Conservation (phyloP, 2,329 filamentous ascomycete genomes). For the Colletotrichum scovillei region DNA sequence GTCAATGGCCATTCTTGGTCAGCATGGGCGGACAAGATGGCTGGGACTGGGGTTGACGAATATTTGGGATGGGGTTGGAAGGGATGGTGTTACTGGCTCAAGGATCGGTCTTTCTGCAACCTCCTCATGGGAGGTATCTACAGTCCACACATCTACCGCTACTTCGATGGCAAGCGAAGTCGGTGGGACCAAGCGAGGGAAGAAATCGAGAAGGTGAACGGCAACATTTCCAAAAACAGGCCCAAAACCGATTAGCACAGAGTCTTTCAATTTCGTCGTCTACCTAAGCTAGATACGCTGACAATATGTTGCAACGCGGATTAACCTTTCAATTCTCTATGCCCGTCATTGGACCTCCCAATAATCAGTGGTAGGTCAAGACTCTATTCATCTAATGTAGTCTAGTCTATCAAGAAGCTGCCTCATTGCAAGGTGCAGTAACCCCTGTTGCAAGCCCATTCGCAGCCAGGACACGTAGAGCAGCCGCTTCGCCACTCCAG, state of each 20-base stretch:
- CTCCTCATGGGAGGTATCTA: background rate
- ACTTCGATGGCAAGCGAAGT: background rate
- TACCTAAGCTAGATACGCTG: too few relatives aligned
- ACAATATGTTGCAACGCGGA: too few relatives aligned
- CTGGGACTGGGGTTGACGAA: background rate
- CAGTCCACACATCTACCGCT: background rate
- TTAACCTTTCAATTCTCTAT: too few relatives aligned
- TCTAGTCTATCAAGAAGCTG: too few relatives aligned
- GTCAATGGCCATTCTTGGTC: background rate
- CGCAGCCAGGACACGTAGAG: background rate
- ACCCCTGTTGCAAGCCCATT: background rate
- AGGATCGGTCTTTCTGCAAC: background rate
- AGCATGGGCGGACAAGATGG: background rate
- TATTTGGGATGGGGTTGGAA: background rate
- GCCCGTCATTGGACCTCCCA: too few relatives aligned
- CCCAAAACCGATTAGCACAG: background rate
- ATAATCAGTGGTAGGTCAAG: too few relatives aligned
- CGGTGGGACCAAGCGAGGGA: background rate
- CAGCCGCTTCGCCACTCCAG: conserved; percentile 5
- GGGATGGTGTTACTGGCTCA: background rate
- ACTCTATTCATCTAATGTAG: too few relatives aligned
- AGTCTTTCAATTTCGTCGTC: too few relatives aligned
- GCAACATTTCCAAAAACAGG: background rate
- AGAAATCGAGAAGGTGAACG: background rate
- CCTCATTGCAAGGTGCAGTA: too few relatives aligned